Percentiles rank a stretch among this genome's conserved stretches.
These are phyloP conservation scores for Paraphoma sp. DNA, from an alignment of 2,329 filamentous ascomycete genomes.

Conservation along the genomic window DNA sequence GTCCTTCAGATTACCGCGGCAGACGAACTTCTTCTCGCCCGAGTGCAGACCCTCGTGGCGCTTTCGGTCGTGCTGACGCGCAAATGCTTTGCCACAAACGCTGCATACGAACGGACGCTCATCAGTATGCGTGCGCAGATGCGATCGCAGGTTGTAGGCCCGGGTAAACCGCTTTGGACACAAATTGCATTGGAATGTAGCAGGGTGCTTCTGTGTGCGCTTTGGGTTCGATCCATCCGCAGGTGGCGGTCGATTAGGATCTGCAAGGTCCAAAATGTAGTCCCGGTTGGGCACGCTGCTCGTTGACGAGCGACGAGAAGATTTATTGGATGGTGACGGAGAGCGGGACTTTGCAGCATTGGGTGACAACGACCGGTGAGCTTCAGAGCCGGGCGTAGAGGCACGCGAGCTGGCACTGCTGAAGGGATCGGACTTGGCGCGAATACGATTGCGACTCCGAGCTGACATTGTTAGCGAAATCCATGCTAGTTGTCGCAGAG, in stretches of 20 bases:
- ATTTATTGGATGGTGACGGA: constrained; percentile 56
- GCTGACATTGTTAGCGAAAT: constrained; percentile 46
- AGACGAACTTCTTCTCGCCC: constrained; percentile 98
- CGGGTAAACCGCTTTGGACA: constrained; percentile 96
- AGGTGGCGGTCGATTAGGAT: constrained; percentile 77
- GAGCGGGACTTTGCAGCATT: constrained; percentile 54
- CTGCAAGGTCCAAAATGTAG: constrained; percentile 88
- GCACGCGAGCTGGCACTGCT: constrained; percentile 56
- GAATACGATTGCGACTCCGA: constrained; percentile 62
- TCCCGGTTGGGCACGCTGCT: constrained; percentile 65
- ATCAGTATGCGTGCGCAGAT: constrained; percentile 94
- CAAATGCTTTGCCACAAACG: constrained; percentile 96
- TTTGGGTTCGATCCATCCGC: constrained; percentile 62
- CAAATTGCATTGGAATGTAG: constrained; percentile 91
- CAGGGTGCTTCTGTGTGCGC: constrained; percentile 95
- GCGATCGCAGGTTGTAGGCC: constrained; percentile 94
- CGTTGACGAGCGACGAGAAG: constrained; percentile 58
- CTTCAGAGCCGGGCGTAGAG: constrained; percentile 49
- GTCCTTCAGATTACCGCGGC: constrained; percentile 85
- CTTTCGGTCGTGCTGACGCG: constrained; percentile 95
- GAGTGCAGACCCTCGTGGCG: constrained; percentile 95
- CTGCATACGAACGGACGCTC: constrained; percentile 97
- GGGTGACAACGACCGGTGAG: constrained; percentile 51
- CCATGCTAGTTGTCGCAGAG: constrained; percentile 17
- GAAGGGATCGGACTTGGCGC: constrained; percentile 67